Evolutionary conservation across 2,329 filamentous ascomycete species (phyloP).

Genomic region (Talaromyces sp.): DNA sequence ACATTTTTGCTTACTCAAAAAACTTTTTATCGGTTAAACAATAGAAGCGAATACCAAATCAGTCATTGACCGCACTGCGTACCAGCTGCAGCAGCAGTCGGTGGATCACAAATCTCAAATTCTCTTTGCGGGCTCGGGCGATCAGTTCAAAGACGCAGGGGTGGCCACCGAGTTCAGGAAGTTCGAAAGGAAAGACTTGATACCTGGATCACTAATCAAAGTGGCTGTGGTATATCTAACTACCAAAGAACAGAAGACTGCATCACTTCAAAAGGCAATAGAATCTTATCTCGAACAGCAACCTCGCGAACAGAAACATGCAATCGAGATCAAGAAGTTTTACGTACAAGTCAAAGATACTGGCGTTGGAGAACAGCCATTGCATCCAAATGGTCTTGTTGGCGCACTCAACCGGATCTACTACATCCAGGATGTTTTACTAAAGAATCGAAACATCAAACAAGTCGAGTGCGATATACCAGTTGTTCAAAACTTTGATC

Average conservation of each 20-base stretch:
- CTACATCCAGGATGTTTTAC: neutral
- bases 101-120: neutral
- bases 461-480: neutral
- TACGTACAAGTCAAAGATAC: neutral
- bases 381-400: neutral
- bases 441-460: neutral
- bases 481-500: neutral
- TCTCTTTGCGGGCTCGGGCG: neutral
- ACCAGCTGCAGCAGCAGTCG: neutral
- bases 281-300: neutral
- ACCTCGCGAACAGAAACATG: neutral
- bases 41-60: neutral
- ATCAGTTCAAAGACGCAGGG: neutral
- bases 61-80: neutral
- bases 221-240: neutral
- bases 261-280: neutral
- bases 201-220: neutral
- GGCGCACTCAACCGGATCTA: conserved; percentile 1
- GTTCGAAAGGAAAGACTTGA: neutral
- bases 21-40: neutral
- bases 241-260: neutral
- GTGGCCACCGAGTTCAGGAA: neutral
- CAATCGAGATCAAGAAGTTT: neutral
- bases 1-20: neutral
- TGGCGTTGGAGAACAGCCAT: neutral